A percentile compares a stretch with the other conserved stretches of the same genome.
Evolutionary conservation across 225 moss, liverwort and hornwort species (phyloP).

Genomic region (Sphagnum contortum): DNA sequence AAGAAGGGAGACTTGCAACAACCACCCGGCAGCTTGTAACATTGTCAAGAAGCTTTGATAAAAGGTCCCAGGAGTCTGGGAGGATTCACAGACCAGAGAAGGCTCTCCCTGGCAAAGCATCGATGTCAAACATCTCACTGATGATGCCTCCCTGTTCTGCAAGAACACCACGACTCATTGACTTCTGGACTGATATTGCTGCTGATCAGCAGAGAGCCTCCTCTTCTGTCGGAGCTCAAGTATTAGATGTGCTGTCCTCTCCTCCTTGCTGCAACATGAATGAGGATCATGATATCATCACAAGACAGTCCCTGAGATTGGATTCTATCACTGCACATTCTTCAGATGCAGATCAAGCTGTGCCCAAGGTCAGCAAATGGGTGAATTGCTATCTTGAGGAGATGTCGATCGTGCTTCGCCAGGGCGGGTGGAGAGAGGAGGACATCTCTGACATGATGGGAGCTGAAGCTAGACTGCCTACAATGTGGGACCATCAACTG

Average conservation of each 20-base stretch:
- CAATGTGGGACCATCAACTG: constrained; percentile 27
- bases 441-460: constrained; percentile 91
- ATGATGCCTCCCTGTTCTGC: constrained; percentile 72
- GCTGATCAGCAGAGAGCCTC: constrained; percentile 38
- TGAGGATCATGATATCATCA: no score
- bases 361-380: constrained; percentile 27
- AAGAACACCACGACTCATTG: constrained; percentile 72
- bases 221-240: no score
- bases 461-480: constrained; percentile 19
- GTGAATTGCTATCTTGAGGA: constrained; percentile 72
- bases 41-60: constrained; percentile 14
- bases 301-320: no score
- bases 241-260: no score
- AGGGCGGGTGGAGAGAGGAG: constrained; percentile 84
- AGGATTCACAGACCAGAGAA: constrained; percentile 58
- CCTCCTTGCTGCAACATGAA: no score
- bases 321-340: no score
- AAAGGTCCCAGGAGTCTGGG: constrained; percentile 14
- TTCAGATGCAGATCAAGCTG: no score
- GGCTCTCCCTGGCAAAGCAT: constrained; percentile 32
- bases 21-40: constrained; percentile 21
- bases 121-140: constrained; percentile 33
- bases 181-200: constrained; percentile 85
- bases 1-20: constrained; percentile 17
- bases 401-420: constrained; percentile 60